These are phyloP conservation scores for Monilinia fructicola DNA, from an alignment of 2,329 filamentous ascomycete genomes.

Conservation along the genomic window DNA sequence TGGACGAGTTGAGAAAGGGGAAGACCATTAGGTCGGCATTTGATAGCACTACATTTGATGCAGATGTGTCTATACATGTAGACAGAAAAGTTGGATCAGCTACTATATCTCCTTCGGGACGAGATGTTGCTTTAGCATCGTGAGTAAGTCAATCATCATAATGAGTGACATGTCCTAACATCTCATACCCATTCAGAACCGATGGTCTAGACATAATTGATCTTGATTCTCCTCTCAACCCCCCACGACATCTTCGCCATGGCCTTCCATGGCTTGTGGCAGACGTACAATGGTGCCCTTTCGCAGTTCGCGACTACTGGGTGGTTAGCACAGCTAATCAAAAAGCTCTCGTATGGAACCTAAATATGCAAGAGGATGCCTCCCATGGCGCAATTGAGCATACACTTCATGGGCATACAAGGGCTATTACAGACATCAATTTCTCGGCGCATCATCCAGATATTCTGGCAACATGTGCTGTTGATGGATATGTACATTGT, in stretches of 20 bases:
- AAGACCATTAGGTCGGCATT: constrained; percentile 67
- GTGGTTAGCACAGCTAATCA: constrained; percentile 93
- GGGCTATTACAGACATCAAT: constrained; percentile 94
- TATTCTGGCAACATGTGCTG: constrained; percentile 82
- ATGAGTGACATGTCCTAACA: neutral
- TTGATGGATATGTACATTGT: constrained; percentile 89
- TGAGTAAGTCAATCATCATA: constrained; percentile 34
- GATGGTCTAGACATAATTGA: constrained; percentile 90
- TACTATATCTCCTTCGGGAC: constrained; percentile 86
- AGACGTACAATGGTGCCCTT: constrained; percentile 96
- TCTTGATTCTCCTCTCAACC: constrained; percentile 83
- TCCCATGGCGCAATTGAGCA: constrained; percentile 73
- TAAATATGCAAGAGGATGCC: constrained; percentile 70
- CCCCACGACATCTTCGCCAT: constrained; percentile 80
- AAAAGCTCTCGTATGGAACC: constrained; percentile 90
- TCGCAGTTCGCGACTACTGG: constrained; percentile 87
- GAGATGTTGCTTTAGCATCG: constrained; percentile 88
- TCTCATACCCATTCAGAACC: constrained; percentile 46
- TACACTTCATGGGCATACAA: constrained; percentile 78
- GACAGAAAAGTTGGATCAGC: constrained; percentile 75
- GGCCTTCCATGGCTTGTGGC: constrained; percentile 92
- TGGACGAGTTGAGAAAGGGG: constrained; percentile 50
- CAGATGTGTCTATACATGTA: constrained; percentile 80
- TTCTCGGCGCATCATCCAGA: constrained; percentile 93
- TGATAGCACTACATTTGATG: constrained; percentile 84